Conservation (phyloP, 805 yeast genomes). For the Tetrapisispora namnaoensis region DNA sequence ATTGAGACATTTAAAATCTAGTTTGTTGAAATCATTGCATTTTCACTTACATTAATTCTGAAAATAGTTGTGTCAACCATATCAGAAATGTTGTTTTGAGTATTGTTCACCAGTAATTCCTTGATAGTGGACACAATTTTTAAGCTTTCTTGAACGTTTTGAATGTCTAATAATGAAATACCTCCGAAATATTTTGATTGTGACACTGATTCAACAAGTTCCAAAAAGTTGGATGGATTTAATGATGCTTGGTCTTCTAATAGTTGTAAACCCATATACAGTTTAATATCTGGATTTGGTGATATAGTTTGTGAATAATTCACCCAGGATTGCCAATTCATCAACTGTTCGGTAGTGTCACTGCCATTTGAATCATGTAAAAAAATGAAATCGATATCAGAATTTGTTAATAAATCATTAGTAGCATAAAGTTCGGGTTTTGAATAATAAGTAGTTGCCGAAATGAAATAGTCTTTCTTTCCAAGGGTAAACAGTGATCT, state of each 20-base stretch:
- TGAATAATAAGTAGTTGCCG: conserved; percentile 90
- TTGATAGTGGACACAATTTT: not conserved
- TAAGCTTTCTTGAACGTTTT: not conserved
- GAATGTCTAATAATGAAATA: conserved; percentile 68
- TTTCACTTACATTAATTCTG: conserved; percentile 1
- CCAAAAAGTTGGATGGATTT: conserved; percentile 13
- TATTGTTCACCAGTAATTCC: not conserved
- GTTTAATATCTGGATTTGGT: conserved; percentile 58
- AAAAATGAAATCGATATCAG: conserved; percentile 69
- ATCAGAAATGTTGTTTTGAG: not conserved
- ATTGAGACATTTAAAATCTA: not conserved
- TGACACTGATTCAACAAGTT: conserved; percentile 62
- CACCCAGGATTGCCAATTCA: conserved; percentile 70
- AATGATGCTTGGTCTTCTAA: conserved; percentile 27
- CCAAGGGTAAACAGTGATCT: conserved; percentile 44
- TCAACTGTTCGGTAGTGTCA: conserved; percentile 45
- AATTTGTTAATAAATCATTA: conserved; percentile 46
- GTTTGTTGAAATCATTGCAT: not conserved
- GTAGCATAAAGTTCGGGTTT: conserved; percentile 61
- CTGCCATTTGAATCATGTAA: conserved; percentile 84
- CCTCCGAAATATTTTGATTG: conserved; percentile 72
- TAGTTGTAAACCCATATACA: conserved; percentile 72
- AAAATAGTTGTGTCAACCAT: not conserved
- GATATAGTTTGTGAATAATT: conserved; percentile 47
- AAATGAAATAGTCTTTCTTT: conserved; percentile 55